Evolutionary conservation across 2,329 filamentous ascomycete genomes (phyloP).

Genomic region (Talaromyces pinophilus): DNA sequence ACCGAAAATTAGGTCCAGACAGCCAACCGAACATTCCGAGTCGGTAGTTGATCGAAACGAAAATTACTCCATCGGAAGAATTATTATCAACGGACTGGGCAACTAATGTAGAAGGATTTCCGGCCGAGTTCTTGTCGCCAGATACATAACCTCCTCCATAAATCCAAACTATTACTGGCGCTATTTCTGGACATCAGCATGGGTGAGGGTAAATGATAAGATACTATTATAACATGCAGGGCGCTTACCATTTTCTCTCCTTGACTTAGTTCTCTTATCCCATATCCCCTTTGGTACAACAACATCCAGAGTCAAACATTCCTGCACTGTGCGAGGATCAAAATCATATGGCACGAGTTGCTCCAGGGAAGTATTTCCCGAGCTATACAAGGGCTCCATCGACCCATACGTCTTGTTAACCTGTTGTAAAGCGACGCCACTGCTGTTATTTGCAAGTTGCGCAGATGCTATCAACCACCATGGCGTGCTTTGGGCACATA

Average conservation of each 20-base stretch:
- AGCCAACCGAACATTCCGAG: conserved; percentile 1
- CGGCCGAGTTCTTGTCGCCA: neutral
- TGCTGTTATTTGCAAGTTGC: neutral
- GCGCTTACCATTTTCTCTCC: neutral
- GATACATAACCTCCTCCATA: neutral
- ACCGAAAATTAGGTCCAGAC: neutral
- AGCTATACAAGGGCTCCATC: neutral
- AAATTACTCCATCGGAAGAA: neutral
- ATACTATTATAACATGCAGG: neutral
- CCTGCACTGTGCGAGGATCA: neutral
- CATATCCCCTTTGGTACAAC: neutral
- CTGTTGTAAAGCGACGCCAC: neutral
- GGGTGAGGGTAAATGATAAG: neutral
- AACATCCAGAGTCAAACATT: conserved; percentile 14
- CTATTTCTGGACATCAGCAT: neutral
- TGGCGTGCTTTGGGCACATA: neutral
- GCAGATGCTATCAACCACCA: neutral
- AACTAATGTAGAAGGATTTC: neutral
- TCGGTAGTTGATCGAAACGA: neutral
- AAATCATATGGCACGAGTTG: neutral
- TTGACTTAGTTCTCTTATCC: neutral
- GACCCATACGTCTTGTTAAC: neutral
- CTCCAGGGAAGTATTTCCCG: neutral
- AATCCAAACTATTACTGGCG: neutral
- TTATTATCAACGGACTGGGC: neutral